Evolutionary conservation across 202 grass and related monocot genomes (phyloP).

Genomic region (Carex sylvatica): DNA sequence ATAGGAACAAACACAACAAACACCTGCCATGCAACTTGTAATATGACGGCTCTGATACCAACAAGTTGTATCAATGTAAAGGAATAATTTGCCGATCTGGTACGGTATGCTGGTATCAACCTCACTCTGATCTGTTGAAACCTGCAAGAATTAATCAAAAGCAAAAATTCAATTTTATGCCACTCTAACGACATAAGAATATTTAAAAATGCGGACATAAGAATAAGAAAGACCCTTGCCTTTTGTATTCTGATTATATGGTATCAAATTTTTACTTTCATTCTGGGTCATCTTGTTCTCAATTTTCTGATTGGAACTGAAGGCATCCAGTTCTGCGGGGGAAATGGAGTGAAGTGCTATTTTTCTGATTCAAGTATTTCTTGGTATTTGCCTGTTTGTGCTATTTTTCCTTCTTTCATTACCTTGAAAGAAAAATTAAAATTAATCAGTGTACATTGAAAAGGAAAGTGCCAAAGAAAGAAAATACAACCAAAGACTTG

Average conservation of each 20-base stretch:
- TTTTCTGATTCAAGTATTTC: slow-evolving; percentile 57
- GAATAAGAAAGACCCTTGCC: background rate
- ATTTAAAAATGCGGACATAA: background rate
- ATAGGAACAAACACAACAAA: slow-evolving; percentile 84
- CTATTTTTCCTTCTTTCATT: slow-evolving; percentile 74
- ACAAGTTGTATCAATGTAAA: slow-evolving; percentile 67
- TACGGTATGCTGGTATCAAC: slow-evolving; percentile 61
- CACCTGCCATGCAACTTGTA: slow-evolving; percentile 91
- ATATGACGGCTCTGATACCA: slow-evolving; percentile 90
- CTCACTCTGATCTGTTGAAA: slow-evolving; percentile 88
- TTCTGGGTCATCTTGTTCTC: slow-evolving; percentile 41
- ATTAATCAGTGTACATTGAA: background rate
- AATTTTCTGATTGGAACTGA: slow-evolving; percentile 20
- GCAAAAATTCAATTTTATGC: background rate
- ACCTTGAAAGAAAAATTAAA: slow-evolving; percentile 34
- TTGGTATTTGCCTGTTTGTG: slow-evolving; percentile 69
- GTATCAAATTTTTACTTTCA: background rate
- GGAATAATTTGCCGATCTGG: slow-evolving; percentile 50
- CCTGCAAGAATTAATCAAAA: slow-evolving; percentile 35
- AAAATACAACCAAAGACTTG: slow-evolving; percentile 34
- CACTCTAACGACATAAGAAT: background rate
- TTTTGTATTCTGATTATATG: background rate
- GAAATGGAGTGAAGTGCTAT: too few relatives aligned
- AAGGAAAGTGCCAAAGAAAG: background rate
- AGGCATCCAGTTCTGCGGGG: slow-evolving; percentile 5